phyloP scores from a whole-genome alignment of 2,329 filamentous ascomycete genomes.

The Aspergillus sp. region DNA sequence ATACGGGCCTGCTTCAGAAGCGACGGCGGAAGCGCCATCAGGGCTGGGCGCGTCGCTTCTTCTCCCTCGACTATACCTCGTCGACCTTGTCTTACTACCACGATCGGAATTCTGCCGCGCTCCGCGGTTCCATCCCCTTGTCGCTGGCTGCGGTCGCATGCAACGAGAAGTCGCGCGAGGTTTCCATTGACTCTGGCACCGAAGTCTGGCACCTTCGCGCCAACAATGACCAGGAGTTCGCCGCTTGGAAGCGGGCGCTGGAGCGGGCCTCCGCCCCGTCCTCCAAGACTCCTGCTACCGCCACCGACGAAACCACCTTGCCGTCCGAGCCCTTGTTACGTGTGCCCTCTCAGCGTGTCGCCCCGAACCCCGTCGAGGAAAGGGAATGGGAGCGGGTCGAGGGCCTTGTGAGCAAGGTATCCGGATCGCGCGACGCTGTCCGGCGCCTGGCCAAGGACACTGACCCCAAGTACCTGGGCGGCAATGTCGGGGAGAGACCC shows the following conservation, averaged over 20 bases:
- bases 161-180: conserved; percentile 84
- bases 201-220: conserved; percentile 95
- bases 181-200: conserved; percentile 93
- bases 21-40: conserved; percentile 90
- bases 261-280: conserved; percentile 85
- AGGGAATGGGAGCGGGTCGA: conserved; percentile 87
- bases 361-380: conserved; percentile 61
- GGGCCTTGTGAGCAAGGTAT: conserved; percentile 78
- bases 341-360: conserved; percentile 33
- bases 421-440: conserved; percentile 85
- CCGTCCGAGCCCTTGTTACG: conserved; percentile 32
- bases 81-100: conserved; percentile 97
- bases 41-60: conserved; percentile 89
- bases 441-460: conserved; percentile 84
- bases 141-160: conserved; percentile 88
- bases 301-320: conserved; percentile 31
- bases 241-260: conserved; percentile 81
- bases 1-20: conserved; percentile 85
- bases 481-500: conserved; percentile 26
- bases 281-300: conserved; percentile 52
- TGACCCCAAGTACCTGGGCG: conserved; percentile 60
- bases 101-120: conserved; percentile 86
- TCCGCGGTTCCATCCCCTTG: conserved; percentile 88
- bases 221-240: conserved; percentile 79
- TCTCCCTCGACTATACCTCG: conserved; percentile 91